Evolutionary conservation across 2,329 filamentous ascomycete species (phyloP).

Genomic region (Furcasterigmium furcatum): DNA sequence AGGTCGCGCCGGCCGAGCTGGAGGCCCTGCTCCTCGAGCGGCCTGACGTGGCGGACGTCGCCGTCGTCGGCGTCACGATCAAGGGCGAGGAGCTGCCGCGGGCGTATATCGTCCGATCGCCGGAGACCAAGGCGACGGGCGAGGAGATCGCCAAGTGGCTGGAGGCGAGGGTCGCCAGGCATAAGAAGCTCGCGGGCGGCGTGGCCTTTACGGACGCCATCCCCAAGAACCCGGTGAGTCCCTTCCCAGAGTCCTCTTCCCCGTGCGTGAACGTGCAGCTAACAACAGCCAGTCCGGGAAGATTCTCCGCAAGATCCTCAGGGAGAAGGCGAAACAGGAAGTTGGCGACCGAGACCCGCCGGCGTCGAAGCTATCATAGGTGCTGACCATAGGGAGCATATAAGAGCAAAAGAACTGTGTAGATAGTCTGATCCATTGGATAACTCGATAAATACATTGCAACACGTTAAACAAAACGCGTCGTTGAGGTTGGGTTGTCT

Average conservation of each 20-base stretch:
- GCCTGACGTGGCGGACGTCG: conserved; percentile 54
- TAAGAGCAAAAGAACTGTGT: too few relatives aligned
- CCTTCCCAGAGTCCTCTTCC: not conserved
- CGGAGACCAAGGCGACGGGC: conserved; percentile 40
- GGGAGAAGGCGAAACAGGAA: conserved; percentile 54
- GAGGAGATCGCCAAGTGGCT: conserved; percentile 63
- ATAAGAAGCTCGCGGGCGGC: conserved; percentile 68
- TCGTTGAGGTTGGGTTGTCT: too few relatives aligned
- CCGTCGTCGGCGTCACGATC: conserved; percentile 58
- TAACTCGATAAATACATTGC: too few relatives aligned
- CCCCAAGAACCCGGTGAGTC: conserved; percentile 53
- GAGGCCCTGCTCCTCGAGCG: conserved; percentile 33
- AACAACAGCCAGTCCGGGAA: conserved; percentile 53
- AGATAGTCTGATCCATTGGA: too few relatives aligned
- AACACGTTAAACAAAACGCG: too few relatives aligned
- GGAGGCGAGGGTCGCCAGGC: conserved; percentile 56
- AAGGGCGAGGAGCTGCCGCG: conserved; percentile 57
- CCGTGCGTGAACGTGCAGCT: not conserved
- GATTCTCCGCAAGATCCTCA: conserved; percentile 58
- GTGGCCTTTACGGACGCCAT: conserved; percentile 65
- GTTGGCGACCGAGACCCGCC: conserved; percentile 35
- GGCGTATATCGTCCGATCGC: conserved; percentile 55
- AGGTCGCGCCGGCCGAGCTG: conserved; percentile 54
- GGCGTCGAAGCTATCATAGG: conserved; percentile 17
- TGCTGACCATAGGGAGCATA: too few relatives aligned